phyloP scores from a whole-genome alignment of 139 green algal genomes.

The Nannochloris sp. region DNA sequence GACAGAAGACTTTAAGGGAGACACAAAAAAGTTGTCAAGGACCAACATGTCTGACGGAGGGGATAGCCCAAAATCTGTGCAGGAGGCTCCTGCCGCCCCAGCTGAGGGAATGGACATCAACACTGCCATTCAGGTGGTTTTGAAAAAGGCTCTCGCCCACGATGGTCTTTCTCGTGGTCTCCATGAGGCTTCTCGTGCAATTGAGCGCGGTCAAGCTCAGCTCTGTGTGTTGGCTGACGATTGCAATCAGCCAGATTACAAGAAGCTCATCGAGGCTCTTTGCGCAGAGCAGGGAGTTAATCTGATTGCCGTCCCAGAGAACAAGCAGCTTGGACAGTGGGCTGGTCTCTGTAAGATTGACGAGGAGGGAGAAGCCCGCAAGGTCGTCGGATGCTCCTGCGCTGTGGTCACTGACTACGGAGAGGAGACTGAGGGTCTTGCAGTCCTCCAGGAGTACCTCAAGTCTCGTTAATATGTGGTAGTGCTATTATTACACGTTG shows the following conservation, averaged over 20 bases:
- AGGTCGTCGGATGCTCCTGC: conserved; percentile 94
- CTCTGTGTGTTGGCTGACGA: conserved; percentile 96
- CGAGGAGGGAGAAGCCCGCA: conserved; percentile 87
- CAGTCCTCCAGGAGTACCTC: conserved; percentile 90
- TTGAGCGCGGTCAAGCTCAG: conserved; percentile 77
- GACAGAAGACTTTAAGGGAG: conserved; percentile 37
- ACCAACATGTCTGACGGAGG: conserved; percentile 47
- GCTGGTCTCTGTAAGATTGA: conserved; percentile 97
- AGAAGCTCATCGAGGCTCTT: conserved; percentile 98
- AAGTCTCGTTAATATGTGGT: conserved; percentile 50
- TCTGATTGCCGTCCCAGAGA: conserved; percentile 86
- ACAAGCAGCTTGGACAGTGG: conserved; percentile 89
- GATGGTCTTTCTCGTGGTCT: conserved; percentile 92
- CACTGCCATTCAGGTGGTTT: conserved; percentile 82
- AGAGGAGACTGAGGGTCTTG: conserved; percentile 92
- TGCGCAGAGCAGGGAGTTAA: conserved; percentile 92
- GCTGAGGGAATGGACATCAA: conserved; percentile 96
- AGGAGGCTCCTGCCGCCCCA: conserved; percentile 52
- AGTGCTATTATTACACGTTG: not conserved
- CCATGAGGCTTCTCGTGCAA: conserved; percentile 73
- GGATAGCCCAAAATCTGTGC: conserved; percentile 27
- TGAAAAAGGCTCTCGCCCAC: conserved; percentile 97
- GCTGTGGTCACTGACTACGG: conserved; percentile 93
- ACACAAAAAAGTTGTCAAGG: conserved; percentile 30
- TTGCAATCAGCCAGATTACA: conserved; percentile 99